These are phyloP conservation scores for Cyclotella baltica DNA, from an alignment of 108 stramenopile species.

Conservation along the genomic window DNA sequence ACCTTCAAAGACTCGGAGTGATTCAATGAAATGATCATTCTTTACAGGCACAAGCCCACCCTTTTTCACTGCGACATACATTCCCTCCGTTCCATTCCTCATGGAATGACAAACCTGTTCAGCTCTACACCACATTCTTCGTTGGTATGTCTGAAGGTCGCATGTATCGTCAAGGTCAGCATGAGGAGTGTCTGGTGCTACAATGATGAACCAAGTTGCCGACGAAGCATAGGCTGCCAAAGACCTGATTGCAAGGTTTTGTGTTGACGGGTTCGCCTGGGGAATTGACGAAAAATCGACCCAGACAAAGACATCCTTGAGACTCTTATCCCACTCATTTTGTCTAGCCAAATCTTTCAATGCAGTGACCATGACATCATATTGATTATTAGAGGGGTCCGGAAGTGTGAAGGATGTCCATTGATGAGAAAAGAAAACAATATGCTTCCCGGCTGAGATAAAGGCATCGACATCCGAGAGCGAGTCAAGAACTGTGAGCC, in stretches of 20 bases:
- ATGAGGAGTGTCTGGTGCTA: constrained; percentile 41
- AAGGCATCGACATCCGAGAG: constrained; percentile 51
- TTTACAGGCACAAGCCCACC: constrained; percentile 1
- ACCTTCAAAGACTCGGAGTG: constrained; percentile 45
- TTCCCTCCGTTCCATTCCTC: constrained; percentile 40
- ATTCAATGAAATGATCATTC: constrained; percentile 29
- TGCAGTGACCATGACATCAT: constrained; percentile 24
- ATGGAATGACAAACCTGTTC: constrained; percentile 51
- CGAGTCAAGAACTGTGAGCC: constrained; percentile 53
- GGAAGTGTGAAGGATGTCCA: constrained; percentile 50
- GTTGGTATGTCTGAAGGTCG: constrained; percentile 31
- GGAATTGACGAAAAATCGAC: constrained; percentile 54
- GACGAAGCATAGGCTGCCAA: constrained; percentile 50
- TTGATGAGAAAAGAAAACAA: constrained; percentile 54
- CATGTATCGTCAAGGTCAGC: constrained; percentile 41
- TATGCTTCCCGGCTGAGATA: constrained; percentile 39
- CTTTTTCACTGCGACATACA: constrained; percentile 38
- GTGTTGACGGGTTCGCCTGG: constrained; percentile 37
- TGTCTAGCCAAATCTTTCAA: constrained; percentile 31
- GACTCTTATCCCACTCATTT: constrained; percentile 37
- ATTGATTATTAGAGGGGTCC: constrained; percentile 44
- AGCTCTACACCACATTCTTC: constrained; percentile 55
- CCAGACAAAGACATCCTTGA: constrained; percentile 49
- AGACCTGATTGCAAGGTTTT: constrained; percentile 43
- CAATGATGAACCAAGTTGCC: constrained; percentile 43